These are phyloP conservation scores for Pseudogymnoascus sp. DNA, from an alignment of 2,329 filamentous ascomycete genomes.

Conservation along the genomic window DNA sequence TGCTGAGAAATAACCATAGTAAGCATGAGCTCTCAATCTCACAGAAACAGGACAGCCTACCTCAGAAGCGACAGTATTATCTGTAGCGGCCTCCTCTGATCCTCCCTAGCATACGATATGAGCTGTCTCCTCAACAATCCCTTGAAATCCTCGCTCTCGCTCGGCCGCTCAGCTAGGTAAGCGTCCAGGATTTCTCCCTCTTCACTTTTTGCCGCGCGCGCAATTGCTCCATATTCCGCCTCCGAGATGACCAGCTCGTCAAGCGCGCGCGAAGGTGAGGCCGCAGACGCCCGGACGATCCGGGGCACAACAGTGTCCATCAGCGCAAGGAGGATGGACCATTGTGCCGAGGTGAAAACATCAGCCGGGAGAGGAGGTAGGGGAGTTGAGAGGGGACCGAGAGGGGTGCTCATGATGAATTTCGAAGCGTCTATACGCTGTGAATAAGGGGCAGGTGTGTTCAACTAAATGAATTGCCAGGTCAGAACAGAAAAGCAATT, in stretches of 20 bases:
- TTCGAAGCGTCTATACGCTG: background rate
- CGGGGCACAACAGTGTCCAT: conserved; percentile 55
- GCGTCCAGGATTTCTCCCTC: conserved; percentile 36
- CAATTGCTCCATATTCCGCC: conserved; percentile 42
- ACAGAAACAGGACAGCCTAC: conserved; percentile 17
- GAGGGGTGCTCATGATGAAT: background rate
- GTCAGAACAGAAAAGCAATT: background rate
- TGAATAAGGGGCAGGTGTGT: background rate
- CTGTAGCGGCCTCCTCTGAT: conserved; percentile 23
- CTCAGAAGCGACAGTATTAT: conserved; percentile 25
- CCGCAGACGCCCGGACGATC: conserved; percentile 38
- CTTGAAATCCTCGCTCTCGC: conserved; percentile 46
- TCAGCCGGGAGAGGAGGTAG: conserved; percentile 25
- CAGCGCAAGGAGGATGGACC: conserved; percentile 46
- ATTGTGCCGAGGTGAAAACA: conserved; percentile 43
- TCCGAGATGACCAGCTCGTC: conserved; percentile 34
- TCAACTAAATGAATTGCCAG: background rate
- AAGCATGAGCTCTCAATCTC: background rate
- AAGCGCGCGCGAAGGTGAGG: conserved; percentile 32
- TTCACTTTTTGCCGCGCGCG: conserved; percentile 27
- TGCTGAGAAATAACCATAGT: conserved; percentile 35
- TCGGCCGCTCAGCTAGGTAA: conserved; percentile 46
- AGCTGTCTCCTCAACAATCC: conserved; percentile 40
- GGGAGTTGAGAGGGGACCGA: conserved; percentile 18
- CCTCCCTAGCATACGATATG: conserved; percentile 22